Percentiles rank a stretch among this genome's conserved stretches.
Evolutionary conservation across 768 basidiomycete genomes (phyloP).

Genomic region (Naganishia vaughanmartiniae): DNA sequence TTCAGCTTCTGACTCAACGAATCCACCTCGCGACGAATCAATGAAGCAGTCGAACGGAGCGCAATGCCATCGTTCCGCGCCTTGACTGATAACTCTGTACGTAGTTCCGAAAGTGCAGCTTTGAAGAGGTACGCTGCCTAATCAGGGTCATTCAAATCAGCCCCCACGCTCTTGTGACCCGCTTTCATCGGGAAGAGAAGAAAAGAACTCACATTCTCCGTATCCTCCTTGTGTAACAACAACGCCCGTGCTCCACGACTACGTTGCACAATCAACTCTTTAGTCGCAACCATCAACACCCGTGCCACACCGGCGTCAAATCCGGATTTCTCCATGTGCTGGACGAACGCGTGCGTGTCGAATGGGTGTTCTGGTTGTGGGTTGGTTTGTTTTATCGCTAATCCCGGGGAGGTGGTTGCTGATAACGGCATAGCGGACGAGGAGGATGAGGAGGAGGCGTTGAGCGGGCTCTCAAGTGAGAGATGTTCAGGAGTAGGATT

Average conservation of each 20-base stretch:
- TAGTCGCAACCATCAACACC: slow-evolving; percentile 51
- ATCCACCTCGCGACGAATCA: slow-evolving; percentile 82
- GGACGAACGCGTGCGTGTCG: slow-evolving; percentile 54
- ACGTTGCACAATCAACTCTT: slow-evolving; percentile 45
- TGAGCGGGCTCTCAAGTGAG: background rate
- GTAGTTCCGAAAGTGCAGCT: slow-evolving; percentile 84
- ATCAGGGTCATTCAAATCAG: background rate
- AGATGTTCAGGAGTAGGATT: background rate
- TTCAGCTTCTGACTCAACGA: slow-evolving; percentile 83
- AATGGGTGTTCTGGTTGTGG: slow-evolving; percentile 48
- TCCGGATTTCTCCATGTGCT: slow-evolving; percentile 49
- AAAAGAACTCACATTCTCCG: slow-evolving; percentile 53
- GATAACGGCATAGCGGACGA: background rate
- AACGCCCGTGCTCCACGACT: slow-evolving; percentile 42
- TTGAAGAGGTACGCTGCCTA: slow-evolving; percentile 95
- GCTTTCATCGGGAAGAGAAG: background rate
- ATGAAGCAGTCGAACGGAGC: slow-evolving; percentile 72
- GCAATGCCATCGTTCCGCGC: slow-evolving; percentile 79
- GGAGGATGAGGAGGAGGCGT: background rate
- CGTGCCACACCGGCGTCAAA: slow-evolving; percentile 39
- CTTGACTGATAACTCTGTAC: slow-evolving; percentile 76
- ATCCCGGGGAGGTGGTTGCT: background rate
- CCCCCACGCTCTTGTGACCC: background rate
- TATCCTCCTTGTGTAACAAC: slow-evolving; percentile 52
- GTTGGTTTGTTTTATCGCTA: background rate